Evolutionary conservation across 768 basidiomycete species (phyloP).

Genomic region (Dentipellis fragilis): DNA sequence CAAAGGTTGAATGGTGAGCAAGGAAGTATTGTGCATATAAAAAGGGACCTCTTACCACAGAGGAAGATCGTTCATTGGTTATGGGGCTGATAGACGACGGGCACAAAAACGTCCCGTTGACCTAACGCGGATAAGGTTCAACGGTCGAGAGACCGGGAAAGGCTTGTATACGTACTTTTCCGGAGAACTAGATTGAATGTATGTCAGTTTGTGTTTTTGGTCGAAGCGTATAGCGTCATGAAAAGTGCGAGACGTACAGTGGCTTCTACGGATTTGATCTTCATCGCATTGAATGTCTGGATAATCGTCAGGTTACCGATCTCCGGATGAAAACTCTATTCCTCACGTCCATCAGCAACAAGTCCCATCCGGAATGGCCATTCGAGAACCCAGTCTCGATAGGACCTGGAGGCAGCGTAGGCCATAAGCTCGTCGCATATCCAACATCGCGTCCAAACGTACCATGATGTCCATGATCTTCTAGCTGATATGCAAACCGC

Average conservation of each 20-base stretch:
- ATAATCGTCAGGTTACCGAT: not conserved
- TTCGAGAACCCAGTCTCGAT: not conserved
- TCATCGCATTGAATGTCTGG: constrained; percentile 5
- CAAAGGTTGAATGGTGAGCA: not conserved
- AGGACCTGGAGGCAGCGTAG: not conserved
- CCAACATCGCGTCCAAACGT: not conserved
- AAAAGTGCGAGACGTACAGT: not conserved
- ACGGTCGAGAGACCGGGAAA: not conserved
- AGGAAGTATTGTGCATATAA: not conserved
- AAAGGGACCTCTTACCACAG: not conserved
- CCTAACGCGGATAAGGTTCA: not conserved
- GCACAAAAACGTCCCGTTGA: not conserved
- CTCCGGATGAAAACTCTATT: too few relatives aligned
- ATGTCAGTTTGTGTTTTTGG: too few relatives aligned
- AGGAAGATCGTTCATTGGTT: not conserved
- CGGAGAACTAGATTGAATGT: too few relatives aligned
- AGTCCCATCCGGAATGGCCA: constrained; percentile 7
- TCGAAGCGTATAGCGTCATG: not conserved
- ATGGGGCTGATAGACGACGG: not conserved
- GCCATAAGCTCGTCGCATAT: not conserved
- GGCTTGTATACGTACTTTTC: not conserved
- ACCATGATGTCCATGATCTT: not conserved
- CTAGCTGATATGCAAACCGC: not conserved
- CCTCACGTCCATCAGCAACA: constrained; percentile 5
- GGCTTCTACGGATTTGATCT: constrained; percentile 2